Conservation (phyloP, 1,284 basidiomycete genomes). For the Laetiporus sulphureus region DNA sequence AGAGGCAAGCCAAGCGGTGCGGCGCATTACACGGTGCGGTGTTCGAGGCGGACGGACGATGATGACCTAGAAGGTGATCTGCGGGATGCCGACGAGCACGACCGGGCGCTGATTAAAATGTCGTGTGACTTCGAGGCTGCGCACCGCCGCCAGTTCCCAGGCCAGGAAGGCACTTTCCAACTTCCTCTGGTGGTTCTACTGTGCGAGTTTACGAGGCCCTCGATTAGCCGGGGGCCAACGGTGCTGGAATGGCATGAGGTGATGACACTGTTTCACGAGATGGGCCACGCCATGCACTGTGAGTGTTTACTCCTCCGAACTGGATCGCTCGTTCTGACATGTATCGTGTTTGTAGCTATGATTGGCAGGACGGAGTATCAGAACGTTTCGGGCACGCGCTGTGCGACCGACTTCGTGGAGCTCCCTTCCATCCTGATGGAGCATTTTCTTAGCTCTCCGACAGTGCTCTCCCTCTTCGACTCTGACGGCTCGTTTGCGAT, state of each 20-base stretch:
- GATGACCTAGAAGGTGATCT: constrained; percentile 77
- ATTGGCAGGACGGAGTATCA: constrained; percentile 96
- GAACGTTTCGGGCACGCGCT: constrained; percentile 97
- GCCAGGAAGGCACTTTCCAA: constrained; percentile 71
- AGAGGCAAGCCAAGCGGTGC: constrained; percentile 86
- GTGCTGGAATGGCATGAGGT: constrained; percentile 92
- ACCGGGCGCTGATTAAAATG: constrained; percentile 30
- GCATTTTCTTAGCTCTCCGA: constrained; percentile 83
- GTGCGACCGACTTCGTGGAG: constrained; percentile 97
- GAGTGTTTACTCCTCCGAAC: constrained; percentile 30
- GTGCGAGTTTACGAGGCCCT: constrained; percentile 80
- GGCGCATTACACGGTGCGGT: constrained; percentile 96
- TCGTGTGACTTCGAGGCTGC: constrained; percentile 56
- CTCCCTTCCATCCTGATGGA: constrained; percentile 99
- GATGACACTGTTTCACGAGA: constrained; percentile 94
- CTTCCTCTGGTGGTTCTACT: constrained; percentile 89
- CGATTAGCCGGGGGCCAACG: constrained; percentile 56
- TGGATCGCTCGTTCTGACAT: constrained; percentile 9
- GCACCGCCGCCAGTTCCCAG: constrained; percentile 50
- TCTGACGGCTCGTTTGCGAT: constrained; percentile 35
- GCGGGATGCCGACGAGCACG: constrained; percentile 29
- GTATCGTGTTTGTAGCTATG: constrained; percentile 64
- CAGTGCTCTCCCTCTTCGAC: constrained; percentile 78
- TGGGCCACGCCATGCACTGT: constrained; percentile 99
- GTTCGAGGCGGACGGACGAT: constrained; percentile 86